Conservation (phyloP, 805 yeast species). For the Ogataea corticis region DNA sequence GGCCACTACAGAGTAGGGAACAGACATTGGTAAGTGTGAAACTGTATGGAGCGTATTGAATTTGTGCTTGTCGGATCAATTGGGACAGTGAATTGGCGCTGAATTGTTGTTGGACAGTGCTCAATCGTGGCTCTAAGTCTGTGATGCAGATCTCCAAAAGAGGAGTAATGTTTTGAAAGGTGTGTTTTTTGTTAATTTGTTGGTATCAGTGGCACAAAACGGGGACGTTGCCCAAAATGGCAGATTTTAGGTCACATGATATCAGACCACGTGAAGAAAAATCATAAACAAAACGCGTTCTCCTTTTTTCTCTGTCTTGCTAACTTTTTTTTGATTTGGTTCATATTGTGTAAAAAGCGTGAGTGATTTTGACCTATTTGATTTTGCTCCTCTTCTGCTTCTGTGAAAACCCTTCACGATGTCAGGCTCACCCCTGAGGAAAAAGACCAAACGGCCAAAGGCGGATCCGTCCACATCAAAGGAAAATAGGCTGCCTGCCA, state of each 20-base stretch:
- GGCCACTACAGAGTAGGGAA: slow-evolving; percentile 33
- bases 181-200: background rate
- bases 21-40: slow-evolving; percentile 18
- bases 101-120: background rate
- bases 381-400: background rate
- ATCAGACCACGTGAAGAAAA: background rate
- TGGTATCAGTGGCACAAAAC: background rate
- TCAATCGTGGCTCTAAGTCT: background rate
- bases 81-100: background rate
- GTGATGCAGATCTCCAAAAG: too few species aligned
- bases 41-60: background rate
- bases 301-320: background rate
- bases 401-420: background rate
- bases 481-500: slow-evolving; percentile 10
- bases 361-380: background rate
- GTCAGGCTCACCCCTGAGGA: slow-evolving; percentile 10
- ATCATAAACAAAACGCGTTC: background rate
- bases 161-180: background rate
- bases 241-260: background rate
- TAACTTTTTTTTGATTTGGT: background rate
- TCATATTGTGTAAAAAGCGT: background rate
- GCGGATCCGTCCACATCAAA: slow-evolving; percentile 1
- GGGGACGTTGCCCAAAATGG: background rate
- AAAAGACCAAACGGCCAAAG: slow-evolving; percentile 8
- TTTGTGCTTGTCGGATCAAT: background rate